Conservation (phyloP, 441 rosid genomes). For the Populus hybrid region DNA sequence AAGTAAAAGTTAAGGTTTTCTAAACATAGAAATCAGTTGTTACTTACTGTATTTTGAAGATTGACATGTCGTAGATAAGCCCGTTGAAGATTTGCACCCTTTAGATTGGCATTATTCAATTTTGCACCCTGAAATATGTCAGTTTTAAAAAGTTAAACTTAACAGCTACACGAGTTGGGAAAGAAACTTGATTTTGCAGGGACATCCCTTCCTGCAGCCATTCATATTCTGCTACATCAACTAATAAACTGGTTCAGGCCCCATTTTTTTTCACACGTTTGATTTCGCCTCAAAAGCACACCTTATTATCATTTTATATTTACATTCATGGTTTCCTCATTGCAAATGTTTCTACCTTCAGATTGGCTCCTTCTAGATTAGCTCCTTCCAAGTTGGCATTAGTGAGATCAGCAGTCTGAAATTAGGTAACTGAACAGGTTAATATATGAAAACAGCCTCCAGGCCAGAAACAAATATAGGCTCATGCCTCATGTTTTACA, state of each 20-base stretch:
- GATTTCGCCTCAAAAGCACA: background rate
- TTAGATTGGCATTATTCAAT: conserved; percentile 73
- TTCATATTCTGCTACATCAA: background rate
- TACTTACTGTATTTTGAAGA: conserved; percentile 77
- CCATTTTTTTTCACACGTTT: background rate
- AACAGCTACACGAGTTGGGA: background rate
- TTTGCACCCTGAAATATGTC: conserved; percentile 66
- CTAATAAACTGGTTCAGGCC: background rate
- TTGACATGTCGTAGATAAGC: conserved; percentile 82
- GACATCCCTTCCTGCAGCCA: background rate
- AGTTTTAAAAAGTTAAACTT: conserved; percentile 1
- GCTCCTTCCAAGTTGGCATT: conserved; percentile 95
- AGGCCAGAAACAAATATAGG: background rate
- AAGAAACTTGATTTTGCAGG: background rate
- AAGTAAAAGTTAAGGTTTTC: background rate
- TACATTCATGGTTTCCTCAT: background rate
- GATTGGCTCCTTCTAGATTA: conserved; percentile 89
- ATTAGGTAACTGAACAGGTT: conserved; percentile 6
- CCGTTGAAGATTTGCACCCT: conserved; percentile 88
- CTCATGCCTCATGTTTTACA: background rate
- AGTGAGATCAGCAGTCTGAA: conserved; percentile 84
- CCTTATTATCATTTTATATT: background rate
- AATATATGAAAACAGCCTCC: conserved; percentile 2
- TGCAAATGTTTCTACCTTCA: conserved; percentile 50
- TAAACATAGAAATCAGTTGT: background rate